Evolutionary conservation across 2,329 filamentous ascomycete species (phyloP).

Genomic region (Monosporascus cannonballus): DNA sequence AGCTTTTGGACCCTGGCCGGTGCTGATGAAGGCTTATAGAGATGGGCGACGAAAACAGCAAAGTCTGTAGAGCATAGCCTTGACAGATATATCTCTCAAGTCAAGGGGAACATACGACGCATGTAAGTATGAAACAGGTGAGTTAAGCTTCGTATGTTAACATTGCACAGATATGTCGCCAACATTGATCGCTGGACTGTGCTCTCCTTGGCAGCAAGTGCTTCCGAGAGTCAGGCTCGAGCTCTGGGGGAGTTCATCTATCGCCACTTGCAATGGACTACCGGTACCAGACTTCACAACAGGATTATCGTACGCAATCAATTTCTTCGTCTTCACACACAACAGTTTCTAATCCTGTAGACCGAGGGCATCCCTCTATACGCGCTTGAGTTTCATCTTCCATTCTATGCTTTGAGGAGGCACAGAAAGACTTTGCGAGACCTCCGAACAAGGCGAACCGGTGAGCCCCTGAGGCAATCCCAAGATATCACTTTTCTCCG

Average conservation of each 20-base stretch:
- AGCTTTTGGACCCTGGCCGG: too few relatives aligned
- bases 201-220: constrained; percentile 3
- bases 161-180: constrained; percentile 3
- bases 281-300: neutral
- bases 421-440: constrained; percentile 1
- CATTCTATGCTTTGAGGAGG: constrained; percentile 3
- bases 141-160: neutral
- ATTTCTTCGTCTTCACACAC: neutral
- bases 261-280: constrained; percentile 4
- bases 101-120: neutral
- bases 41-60: neutral
- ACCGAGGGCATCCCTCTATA: neutral
- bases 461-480: constrained; percentile 1
- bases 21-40: neutral
- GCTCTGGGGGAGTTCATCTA: constrained; percentile 5
- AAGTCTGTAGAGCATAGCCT: neutral
- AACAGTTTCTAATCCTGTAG: neutral
- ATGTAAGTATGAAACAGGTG: neutral
- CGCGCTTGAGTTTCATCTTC: constrained; percentile 6
- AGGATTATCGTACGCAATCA: constrained; percentile 1
- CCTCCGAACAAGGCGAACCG: neutral
- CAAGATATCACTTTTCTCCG: constrained; percentile 6
- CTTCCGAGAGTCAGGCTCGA: constrained; percentile 1
- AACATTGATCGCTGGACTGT: constrained; percentile 6
- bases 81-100: neutral